phyloP scores from a whole-genome alignment of 148 eudicot species.

The Amaranthus cruentus region DNA sequence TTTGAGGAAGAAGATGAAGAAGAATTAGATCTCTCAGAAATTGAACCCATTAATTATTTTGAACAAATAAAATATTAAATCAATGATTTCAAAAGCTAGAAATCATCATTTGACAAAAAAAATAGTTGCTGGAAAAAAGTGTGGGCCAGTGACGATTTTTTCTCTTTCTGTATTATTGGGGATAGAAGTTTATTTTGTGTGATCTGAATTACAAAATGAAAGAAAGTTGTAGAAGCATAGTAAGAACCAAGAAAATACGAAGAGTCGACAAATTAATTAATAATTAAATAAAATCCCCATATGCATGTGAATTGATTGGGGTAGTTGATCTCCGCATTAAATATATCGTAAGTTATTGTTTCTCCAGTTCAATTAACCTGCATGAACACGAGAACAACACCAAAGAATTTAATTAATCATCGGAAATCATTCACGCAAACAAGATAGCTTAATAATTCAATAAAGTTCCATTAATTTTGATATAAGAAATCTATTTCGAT shows the following conservation, averaged over 20 bases:
- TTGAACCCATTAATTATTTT: conserved; percentile 18
- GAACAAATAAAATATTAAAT: not conserved
- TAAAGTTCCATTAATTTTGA: no score
- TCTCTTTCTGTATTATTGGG: not conserved
- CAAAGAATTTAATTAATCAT: not conserved
- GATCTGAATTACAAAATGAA: not conserved
- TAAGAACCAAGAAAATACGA: conserved; percentile 10
- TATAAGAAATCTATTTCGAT: no score
- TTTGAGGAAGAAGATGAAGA: conserved; percentile 17
- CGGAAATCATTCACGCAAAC: not conserved
- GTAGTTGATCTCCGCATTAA: conserved; percentile 24
- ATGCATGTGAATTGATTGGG: conserved; percentile 33
- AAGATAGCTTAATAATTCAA: not conserved
- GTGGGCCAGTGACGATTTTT: not conserved
- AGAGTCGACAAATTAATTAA: conserved; percentile 25
- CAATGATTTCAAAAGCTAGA: not conserved
- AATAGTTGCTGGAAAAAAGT: not conserved
- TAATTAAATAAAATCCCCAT: conserved; percentile 7
- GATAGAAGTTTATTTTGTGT: not conserved
- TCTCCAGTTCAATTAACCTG: conserved; percentile 9
- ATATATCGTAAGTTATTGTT: not conserved
- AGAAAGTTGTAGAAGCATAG: not conserved
- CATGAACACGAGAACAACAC: not conserved
- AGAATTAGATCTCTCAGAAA: conserved; percentile 27
- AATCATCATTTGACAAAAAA: not conserved